Evolutionary conservation across 2,329 filamentous ascomycete species (phyloP).

Genomic region (Aspergillus eucalypticola): DNA sequence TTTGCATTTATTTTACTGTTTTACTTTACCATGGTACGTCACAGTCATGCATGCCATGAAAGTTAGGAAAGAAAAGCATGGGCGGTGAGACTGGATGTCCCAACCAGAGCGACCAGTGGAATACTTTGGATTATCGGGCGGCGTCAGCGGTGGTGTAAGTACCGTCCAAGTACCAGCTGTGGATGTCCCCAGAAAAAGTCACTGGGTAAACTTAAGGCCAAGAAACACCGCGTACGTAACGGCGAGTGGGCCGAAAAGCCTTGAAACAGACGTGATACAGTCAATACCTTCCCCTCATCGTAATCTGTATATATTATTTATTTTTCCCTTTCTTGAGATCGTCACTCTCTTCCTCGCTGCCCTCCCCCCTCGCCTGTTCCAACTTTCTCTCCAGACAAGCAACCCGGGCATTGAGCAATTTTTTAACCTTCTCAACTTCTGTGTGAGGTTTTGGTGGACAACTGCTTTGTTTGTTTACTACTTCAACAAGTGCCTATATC

Average conservation of each 20-base stretch:
- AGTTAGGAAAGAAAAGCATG: not conserved
- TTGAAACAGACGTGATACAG: slow-evolving; percentile 9
- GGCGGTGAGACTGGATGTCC: not conserved
- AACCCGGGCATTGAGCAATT: not conserved
- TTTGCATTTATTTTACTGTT: too few relatives aligned
- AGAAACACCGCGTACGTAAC: slow-evolving; percentile 7
- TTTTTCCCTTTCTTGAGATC: not conserved
- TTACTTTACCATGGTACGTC: not conserved
- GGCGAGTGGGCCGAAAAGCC: not conserved
- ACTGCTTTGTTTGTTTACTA: not conserved
- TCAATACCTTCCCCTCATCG: slow-evolving; percentile 2
- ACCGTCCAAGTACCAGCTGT: not conserved
- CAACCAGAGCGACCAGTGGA: not conserved
- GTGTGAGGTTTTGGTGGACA: not conserved
- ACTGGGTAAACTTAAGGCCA: not conserved
- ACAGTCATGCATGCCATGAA: not conserved
- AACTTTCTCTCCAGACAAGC: not conserved
- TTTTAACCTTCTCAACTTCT: not conserved
- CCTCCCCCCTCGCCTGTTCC: not conserved
- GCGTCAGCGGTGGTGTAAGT: not conserved
- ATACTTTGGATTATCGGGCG: not conserved
- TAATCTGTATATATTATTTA: slow-evolving; percentile 5
- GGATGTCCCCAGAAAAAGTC: not conserved
- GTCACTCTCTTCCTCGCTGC: slow-evolving; percentile 12
- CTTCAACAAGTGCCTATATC: not conserved